phyloP scores from a whole-genome alignment of 768 basidiomycete species.

The Podaxis sp. region DNA sequence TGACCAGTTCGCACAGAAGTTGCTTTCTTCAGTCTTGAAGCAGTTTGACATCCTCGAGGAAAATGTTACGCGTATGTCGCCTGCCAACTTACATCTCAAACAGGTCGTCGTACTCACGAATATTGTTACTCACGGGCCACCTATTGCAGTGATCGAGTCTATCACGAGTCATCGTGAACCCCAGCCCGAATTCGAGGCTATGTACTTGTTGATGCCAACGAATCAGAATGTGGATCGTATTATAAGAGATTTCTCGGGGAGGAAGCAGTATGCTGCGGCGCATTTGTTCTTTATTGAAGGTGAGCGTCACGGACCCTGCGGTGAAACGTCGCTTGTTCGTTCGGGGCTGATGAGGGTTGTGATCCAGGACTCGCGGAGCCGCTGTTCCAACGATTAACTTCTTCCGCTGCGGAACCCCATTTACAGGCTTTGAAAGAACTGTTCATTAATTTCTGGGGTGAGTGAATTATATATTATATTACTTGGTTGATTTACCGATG shows the following conservation, averaged over 20 bases:
- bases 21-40: slow-evolving; percentile 84
- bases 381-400: slow-evolving; percentile 72
- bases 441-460: slow-evolving; percentile 92
- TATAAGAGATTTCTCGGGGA: slow-evolving; percentile 74
- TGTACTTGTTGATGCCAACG: slow-evolving; percentile 95
- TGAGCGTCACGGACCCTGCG: slow-evolving; percentile 19
- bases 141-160: slow-evolving; percentile 79
- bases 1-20: slow-evolving; percentile 85
- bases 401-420: slow-evolving; percentile 74
- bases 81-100: neutral
- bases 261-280: slow-evolving; percentile 75
- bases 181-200: slow-evolving; percentile 83
- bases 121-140: neutral
- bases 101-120: too few species aligned
- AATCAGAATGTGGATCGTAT: slow-evolving; percentile 91
- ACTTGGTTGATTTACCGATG: neutral
- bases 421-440: slow-evolving; percentile 82
- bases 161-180: slow-evolving; percentile 82
- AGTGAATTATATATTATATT: slow-evolving; percentile 25
- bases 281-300: slow-evolving; percentile 96
- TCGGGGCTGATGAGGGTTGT: neutral
- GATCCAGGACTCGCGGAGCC: slow-evolving; percentile 72
- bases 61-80: slow-evolving; percentile 89
- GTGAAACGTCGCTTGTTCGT: neutral
- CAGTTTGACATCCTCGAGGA: slow-evolving; percentile 94